Percentiles rank a stretch among this genome's conserved stretches.
phyloP scores from a whole-genome alignment of 1,284 basidiomycete species.

The Rhodotorula sp. region DNA sequence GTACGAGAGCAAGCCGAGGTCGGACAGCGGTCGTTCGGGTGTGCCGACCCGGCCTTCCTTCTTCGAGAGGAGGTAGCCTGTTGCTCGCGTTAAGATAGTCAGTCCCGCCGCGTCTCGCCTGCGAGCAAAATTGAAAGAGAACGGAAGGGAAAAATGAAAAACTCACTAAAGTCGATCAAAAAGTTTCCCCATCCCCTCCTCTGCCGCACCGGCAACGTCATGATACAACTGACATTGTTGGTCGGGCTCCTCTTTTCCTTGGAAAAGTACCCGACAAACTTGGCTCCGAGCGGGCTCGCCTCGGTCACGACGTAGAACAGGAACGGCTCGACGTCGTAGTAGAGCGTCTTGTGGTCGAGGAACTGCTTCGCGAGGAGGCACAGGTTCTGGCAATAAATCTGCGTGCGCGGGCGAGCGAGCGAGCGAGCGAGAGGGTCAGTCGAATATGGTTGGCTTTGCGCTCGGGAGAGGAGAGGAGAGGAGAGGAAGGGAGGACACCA shows the following conservation, averaged over 20 bases:
- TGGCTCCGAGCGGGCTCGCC: conserved; percentile 76
- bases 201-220: conserved; percentile 95
- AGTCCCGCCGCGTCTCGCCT: no score
- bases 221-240: conserved; percentile 98
- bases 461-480: no score
- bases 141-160: no score
- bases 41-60: conserved; percentile 85
- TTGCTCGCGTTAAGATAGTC: not conserved
- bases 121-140: not conserved
- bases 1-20: conserved; percentile 85
- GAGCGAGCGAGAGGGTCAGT: no score
- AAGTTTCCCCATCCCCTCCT: conserved; percentile 91
- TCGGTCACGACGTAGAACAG: conserved; percentile 98
- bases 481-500: no score
- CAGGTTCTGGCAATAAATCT: conserved; percentile 99
- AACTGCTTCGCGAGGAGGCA: conserved; percentile 99
- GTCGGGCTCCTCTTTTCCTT: conserved; percentile 97
- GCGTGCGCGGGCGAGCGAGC: not conserved
- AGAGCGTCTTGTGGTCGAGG: conserved; percentile 97
- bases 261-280: conserved; percentile 97
- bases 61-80: conserved; percentile 93
- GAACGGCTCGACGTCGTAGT: conserved; percentile 99
- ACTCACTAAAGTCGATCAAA: conserved; percentile 93
- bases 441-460: not conserved
- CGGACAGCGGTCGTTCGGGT: conserved; percentile 89